These are phyloP conservation scores for Bolboschoenoplectus hybrid DNA, from an alignment of 202 grass and related monocot genomes.

Conservation along the genomic window DNA sequence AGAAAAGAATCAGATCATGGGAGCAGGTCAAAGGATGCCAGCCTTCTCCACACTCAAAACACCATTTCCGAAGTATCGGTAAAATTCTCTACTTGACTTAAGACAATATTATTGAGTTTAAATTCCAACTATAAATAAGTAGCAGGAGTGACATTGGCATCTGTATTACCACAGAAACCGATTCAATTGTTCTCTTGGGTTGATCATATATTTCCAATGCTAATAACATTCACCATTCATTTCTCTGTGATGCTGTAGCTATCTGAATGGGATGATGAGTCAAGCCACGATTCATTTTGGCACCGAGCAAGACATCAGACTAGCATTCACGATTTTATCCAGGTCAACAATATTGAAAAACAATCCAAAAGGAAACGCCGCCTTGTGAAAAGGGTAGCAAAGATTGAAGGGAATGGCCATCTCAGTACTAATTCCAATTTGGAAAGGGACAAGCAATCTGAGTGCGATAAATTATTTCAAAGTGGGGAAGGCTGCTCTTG, in stretches of 20 bases:
- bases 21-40: slow-evolving; percentile 43
- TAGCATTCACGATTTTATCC: slow-evolving; percentile 40
- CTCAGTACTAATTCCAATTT: slow-evolving; percentile 38
- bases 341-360: slow-evolving; percentile 38
- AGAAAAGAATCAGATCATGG: slow-evolving; percentile 51
- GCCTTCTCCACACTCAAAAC: slow-evolving; percentile 38
- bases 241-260: slow-evolving; percentile 46
- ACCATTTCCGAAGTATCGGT: slow-evolving; percentile 46
- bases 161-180: neutral
- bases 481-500: neutral
- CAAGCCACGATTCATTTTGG: slow-evolving; percentile 36
- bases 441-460: slow-evolving; percentile 24
- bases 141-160: neutral
- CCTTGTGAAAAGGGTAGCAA: slow-evolving; percentile 44
- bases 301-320: slow-evolving; percentile 53
- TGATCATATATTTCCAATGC: slow-evolving; percentile 8
- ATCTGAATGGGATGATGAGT: slow-evolving; percentile 38
- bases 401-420: slow-evolving; percentile 42
- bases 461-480: slow-evolving; percentile 8
- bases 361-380: slow-evolving; percentile 39
- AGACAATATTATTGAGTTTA: slow-evolving; percentile 23
- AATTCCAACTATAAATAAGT: neutral
- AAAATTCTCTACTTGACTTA: slow-evolving; percentile 29
- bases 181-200: slow-evolving; percentile 37
- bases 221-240: slow-evolving; percentile 27